A percentile compares a stretch with the other conserved stretches of the same genome.
Evolutionary conservation across 441 rosid genomes (phyloP).

Genomic region (Gossypium gossypioides): DNA sequence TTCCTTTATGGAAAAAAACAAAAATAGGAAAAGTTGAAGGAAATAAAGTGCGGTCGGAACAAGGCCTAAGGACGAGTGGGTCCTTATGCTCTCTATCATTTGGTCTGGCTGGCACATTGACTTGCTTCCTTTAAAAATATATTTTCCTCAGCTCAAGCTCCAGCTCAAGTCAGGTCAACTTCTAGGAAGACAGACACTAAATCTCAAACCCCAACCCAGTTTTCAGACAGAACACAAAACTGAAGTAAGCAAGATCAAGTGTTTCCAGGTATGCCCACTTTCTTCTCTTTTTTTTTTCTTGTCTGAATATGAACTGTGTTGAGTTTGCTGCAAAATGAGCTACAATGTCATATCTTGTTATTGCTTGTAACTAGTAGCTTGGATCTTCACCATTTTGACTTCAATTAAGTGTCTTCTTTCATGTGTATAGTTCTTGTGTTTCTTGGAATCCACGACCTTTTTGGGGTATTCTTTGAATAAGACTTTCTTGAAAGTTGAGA

Average conservation of each 20-base stretch:
- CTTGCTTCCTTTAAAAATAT: neutral
- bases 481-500: neutral
- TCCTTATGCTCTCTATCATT: neutral
- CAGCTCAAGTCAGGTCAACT: neutral
- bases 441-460: neutral
- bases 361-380: neutral
- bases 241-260: neutral
- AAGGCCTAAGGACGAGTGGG: neutral
- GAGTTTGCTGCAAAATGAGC: neutral
- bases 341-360: neutral
- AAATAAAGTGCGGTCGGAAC: neutral
- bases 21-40: neutral
- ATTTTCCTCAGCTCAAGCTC: too few species aligned
- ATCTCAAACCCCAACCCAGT: neutral
- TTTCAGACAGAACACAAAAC: neutral
- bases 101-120: neutral
- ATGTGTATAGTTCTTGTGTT: neutral
- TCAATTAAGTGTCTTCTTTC: neutral
- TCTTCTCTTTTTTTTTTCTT: neutral
- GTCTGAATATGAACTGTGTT: neutral
- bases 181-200: neutral
- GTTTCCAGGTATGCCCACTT: conserved; percentile 3
- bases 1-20: neutral
- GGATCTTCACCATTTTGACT: neutral
- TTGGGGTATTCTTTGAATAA: neutral